Conservation (phyloP, 1,284 basidiomycete genomes). For the Cryptococcus depauperatus region DNA sequence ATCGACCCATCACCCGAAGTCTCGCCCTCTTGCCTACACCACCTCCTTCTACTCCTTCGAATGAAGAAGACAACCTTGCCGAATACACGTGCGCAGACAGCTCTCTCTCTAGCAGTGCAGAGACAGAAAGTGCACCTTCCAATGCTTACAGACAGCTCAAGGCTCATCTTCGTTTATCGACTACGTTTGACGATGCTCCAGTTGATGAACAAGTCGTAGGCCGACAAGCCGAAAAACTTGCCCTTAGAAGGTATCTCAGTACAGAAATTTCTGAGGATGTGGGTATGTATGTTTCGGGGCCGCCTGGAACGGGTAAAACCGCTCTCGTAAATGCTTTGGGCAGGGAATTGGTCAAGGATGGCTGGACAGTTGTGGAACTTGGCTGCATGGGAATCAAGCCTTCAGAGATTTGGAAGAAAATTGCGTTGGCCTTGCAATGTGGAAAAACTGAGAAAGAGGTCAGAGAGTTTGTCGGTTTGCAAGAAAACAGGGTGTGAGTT, state of each 20-base stretch:
- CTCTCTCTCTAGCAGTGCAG: conserved; percentile 1
- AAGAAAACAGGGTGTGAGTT: conserved; percentile 21
- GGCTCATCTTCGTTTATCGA: conserved; percentile 34
- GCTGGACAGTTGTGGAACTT: conserved; percentile 38
- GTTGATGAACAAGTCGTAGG: conserved; percentile 35
- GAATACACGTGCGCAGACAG: conserved; percentile 4
- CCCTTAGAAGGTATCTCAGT: conserved; percentile 31
- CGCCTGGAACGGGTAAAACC: conserved; percentile 47
- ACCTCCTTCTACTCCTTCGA: conserved; percentile 26
- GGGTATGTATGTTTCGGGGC: conserved; percentile 44
- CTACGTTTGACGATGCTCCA: conserved; percentile 9
- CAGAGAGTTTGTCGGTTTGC: conserved; percentile 12
- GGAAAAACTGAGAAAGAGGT: conserved; percentile 31
- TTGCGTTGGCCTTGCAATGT: conserved; percentile 30
- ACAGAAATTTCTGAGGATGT: conserved; percentile 19
- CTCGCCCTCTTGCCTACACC: conserved; percentile 25
- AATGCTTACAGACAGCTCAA: conserved; percentile 43
- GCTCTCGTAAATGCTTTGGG: conserved; percentile 40
- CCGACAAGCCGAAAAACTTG: conserved; percentile 36
- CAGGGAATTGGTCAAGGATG: conserved; percentile 20
- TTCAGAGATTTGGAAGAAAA: conserved; percentile 30
- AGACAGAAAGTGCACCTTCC: conserved; percentile 5
- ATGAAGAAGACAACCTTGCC: conserved; percentile 9
- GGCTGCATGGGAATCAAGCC: conserved; percentile 43
- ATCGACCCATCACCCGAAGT: conserved; percentile 10